A percentile compares a stretch with the other conserved stretches of the same genome.
These are phyloP conservation scores for Calocybe cyanea DNA, from an alignment of 768 basidiomycete genomes.

Conservation along the genomic window DNA sequence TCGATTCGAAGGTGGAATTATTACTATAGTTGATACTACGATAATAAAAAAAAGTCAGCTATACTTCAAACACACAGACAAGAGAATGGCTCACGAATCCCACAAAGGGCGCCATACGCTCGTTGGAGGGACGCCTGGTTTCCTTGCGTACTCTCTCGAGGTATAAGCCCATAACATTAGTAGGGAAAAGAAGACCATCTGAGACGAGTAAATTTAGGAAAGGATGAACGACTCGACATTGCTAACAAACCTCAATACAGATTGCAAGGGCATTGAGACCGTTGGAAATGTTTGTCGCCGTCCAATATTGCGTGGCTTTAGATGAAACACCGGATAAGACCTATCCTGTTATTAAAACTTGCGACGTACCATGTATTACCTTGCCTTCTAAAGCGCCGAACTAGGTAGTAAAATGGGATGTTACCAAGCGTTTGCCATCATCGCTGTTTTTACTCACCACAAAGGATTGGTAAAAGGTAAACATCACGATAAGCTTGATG, in stretches of 20 bases:
- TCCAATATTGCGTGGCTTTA: conserved; percentile 77
- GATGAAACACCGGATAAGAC: conserved; percentile 1
- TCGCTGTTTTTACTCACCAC: conserved; percentile 41
- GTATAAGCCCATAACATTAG: conserved; percentile 87
- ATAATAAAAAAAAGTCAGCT: not conserved
- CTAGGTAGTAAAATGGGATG: conserved; percentile 27
- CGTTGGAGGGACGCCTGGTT: conserved; percentile 40
- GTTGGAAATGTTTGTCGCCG: conserved; percentile 76
- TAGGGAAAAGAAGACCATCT: conserved; percentile 82
- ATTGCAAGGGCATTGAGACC: conserved; percentile 80
- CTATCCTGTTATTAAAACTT: not conserved
- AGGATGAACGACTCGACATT: not conserved
- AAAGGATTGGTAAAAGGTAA: conserved; percentile 85
- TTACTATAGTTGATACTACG: conserved; percentile 33
- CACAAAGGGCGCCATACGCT: conserved; percentile 66
- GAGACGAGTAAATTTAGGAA: not conserved
- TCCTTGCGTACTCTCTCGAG: conserved; percentile 58
- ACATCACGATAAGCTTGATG: conserved; percentile 86
- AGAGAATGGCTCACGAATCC: conserved; percentile 53
- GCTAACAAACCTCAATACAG: conserved; percentile 68
- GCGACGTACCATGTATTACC: conserved; percentile 60
- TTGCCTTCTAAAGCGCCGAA: conserved; percentile 62
- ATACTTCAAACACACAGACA: conserved; percentile 5
- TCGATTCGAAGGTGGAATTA: no score
- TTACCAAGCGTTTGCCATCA: not conserved